Evolutionary conservation across 768 basidiomycete genomes (phyloP), one percentile per base, ranked within the genome.

Genomic region (Boletus coccyginus): DNA sequence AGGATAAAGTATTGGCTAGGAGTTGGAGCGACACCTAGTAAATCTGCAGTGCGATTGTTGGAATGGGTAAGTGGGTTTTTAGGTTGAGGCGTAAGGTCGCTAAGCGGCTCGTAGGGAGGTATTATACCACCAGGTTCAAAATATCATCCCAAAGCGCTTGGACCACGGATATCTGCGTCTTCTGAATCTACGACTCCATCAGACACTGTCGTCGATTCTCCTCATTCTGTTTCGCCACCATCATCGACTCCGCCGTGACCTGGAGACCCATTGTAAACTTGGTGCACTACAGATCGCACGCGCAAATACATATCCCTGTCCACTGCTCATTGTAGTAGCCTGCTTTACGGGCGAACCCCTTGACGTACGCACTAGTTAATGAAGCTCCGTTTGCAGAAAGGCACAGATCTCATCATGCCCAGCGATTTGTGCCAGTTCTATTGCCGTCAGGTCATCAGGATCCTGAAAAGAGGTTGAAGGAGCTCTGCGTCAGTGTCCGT

Each of bases 1-100:
- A 84, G 96, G 68, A 92, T 98, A 70, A 80, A 81, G 56, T 93
- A 91, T 66, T 98, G 96, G 96, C 72, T 98, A 39, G 80, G 80
- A 35, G 83, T 88, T 17, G 95, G 94, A 0, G 96, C 96, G 35
- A 71, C 81, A 57, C 96, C 96, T 1, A 88, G 84, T 44, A 85
- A 86, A 66, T 78, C 87, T 7, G 92, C 90, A 6, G 82, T 87
- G 40, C 86, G 80, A 63, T 66, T 98, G 61, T 73, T 98, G 66
- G 85, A 89, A 67, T 76, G 86, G 79, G 96, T 94, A 64, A 66
- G 59, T 47, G 11, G 17, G 45, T 39, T 27, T 21, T 50, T 39
- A n/a, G 24, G 31, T 41, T 7, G 29, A 41, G n/a, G 31, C 33
- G 29, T 55, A 17, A 57, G 27, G 43, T 54, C 48, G 58, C 52